Conservation (phyloP, 2,329 filamentous ascomycete species). For the Triangularia verruculosa region DNA sequence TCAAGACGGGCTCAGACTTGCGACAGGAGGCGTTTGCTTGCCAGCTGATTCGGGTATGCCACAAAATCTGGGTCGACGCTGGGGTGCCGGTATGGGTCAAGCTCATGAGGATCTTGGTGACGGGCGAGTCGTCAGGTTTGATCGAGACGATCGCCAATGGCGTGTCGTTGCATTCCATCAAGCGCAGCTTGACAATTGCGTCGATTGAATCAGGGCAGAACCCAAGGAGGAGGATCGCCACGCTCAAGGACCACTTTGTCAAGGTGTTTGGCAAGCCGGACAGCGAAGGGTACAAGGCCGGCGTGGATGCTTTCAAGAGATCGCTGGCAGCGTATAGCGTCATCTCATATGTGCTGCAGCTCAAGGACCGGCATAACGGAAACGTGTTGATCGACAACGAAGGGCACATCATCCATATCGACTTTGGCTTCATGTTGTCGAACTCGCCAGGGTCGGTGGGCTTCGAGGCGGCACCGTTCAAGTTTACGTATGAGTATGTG, state of each 20-base stretch:
- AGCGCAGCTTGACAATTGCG: conserved; percentile 74
- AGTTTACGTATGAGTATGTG: conserved; percentile 78
- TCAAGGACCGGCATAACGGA: conserved; percentile 84
- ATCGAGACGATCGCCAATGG: conserved; percentile 88
- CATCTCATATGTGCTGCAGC: conserved; percentile 77
- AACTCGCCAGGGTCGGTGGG: conserved; percentile 82
- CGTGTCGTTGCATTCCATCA: conserved; percentile 81
- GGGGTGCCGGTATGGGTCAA: conserved; percentile 81
- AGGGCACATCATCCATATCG: conserved; percentile 83
- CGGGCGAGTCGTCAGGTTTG: conserved; percentile 77
- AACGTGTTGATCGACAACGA: conserved; percentile 84
- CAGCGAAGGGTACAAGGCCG: conserved; percentile 65
- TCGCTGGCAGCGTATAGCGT: conserved; percentile 84
- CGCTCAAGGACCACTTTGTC: conserved; percentile 75
- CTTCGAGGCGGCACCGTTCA: conserved; percentile 84
- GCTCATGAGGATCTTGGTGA: conserved; percentile 81
- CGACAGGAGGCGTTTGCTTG: conserved; percentile 84
- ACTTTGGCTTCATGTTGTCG: conserved; percentile 87
- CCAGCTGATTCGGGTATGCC: conserved; percentile 77
- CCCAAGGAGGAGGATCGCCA: conserved; percentile 72
- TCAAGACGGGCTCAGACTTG: conserved; percentile 81
- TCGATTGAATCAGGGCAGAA: conserved; percentile 71
- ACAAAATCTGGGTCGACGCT: conserved; percentile 77
- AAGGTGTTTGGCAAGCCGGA: conserved; percentile 73
- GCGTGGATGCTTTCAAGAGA: conserved; percentile 74